A percentile compares a stretch with the other conserved stretches of the same genome.
Evolutionary conservation across 768 basidiomycete species (phyloP).

Genomic region (Tulasnella sp.): DNA sequence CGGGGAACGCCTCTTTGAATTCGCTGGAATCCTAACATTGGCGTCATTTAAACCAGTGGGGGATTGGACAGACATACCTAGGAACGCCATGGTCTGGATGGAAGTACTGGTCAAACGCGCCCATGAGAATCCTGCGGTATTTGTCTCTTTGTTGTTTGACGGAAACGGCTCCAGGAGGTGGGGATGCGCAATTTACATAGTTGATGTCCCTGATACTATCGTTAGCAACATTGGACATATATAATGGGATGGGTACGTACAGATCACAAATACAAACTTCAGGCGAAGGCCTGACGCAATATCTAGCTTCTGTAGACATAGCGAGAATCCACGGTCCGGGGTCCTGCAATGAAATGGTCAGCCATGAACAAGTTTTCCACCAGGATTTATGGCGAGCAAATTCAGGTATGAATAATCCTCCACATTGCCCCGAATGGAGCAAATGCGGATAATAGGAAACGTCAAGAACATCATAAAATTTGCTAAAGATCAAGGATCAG

Average conservation of each 20-base stretch:
- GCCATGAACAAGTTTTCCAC: too few species aligned
- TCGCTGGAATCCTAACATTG: constrained; percentile 40
- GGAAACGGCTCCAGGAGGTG: constrained; percentile 62
- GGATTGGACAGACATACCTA: constrained; percentile 31
- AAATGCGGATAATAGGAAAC: too few species aligned
- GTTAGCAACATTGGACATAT: neutral
- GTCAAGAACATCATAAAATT: neutral
- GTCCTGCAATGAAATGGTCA: constrained; percentile 30
- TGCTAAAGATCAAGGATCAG: too few species aligned
- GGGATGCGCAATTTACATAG: constrained; percentile 71
- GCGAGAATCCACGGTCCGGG: constrained; percentile 96
- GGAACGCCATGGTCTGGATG: constrained; percentile 81
- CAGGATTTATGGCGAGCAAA: too few species aligned
- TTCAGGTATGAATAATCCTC: too few species aligned
- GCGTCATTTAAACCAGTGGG: neutral
- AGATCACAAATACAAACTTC: constrained; percentile 84
- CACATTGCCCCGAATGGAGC: too few species aligned
- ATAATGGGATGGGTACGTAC: constrained; percentile 34
- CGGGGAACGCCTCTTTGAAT: constrained; percentile 91
- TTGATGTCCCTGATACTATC: constrained; percentile 55
- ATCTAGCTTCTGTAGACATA: constrained; percentile 70
- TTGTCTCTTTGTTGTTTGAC: constrained; percentile 67
- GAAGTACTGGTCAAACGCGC: constrained; percentile 74
- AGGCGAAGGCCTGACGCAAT: constrained; percentile 55
- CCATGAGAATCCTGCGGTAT: constrained; percentile 56